Base-by-base conservation (phyloP, 371 early-diverging fungal species). In the Parasitella parasitica region DNA sequence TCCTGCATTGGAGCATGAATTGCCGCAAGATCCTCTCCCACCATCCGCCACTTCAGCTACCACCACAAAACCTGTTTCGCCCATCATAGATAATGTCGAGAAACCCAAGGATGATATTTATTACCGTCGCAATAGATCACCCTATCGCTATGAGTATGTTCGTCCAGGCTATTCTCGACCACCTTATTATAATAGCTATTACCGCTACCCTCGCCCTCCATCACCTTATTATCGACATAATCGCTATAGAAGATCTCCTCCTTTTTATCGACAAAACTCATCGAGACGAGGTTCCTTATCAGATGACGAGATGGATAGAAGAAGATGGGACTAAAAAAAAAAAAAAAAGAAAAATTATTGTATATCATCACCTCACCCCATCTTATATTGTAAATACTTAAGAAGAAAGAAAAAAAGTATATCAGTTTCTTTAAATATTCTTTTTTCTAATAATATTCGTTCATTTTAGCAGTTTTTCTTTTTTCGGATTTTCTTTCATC, bases 281-380 rank as follows among this genome's bases (percentile, higher is more conserved):
- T 63, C 63, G 7, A 48, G 59, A 54, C 37, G 65, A 59, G 54
- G 54, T 4, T 59, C 65, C 12, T 48, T 59, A 49, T 55, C 65
- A 4, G 65, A 64, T 34, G 65, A 64, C 12, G 65, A 59, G 6
- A 59, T 64, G 38, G 54, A 64, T 49, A 64, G 59, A 59, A 59
- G 59, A 52, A 34, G 54, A 54, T 64, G 59, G 65, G 59, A 58
- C 11, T 64, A 54, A 57, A 3, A 26, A 18, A 22, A 37, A 37
- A 54, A 22, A 6, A 39, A 16, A 39, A 39, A 16, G 16, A 37
- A 18, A 43, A 20, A 43, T 20, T 20, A 43, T 20, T 43, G 43
- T 43, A 43, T 11, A 43, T 43, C 43, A 43, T 41, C 41, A 39
- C 18, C 43, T 20, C 43, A 11, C 43, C 18, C 22, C 8, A 8